Evolutionary conservation across 2,329 filamentous ascomycete genomes (phyloP), one percentile per base, ranked within the genome.

Genomic region (Triangularia setosa): DNA sequence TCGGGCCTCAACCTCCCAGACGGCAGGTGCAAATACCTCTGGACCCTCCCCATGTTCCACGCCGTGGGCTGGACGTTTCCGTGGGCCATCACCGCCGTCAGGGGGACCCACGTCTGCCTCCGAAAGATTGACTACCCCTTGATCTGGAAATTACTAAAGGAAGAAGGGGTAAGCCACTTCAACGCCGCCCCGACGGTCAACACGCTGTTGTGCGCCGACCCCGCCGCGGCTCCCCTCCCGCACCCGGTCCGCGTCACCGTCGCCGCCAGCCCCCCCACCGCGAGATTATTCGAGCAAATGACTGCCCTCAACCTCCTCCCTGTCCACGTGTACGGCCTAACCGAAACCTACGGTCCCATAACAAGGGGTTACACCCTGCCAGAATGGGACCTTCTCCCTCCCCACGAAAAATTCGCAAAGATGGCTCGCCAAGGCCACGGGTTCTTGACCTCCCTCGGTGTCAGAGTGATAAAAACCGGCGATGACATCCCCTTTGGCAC

Each of bases 391-490:
- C 73, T 76, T 0, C 80, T 97, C 0, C 85, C 90, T 0, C 69
- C 80, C 4, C 87, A 90, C 27, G 91, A 97, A 67, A 93, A 90
- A 75, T 99, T 93, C 73, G 85, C 86, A 68, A 89, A 87, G 71
- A 97, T 98, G 94, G 94, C 95, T 4, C 85, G 94, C 3, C 95
- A 99, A 77, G 95, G 94, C 0, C 92, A 97, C 75, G 94, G 93
- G 0, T 96, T 95, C 76, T 80, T 98, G 57, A 92, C 91, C 21
- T 92, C 88, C 69, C 81, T 96, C 58, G 91, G 93, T 0, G 88
- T 87, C 21, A 88, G 94, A 27, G 86, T 98, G 25, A 87, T 98
- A 77, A 93, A 93, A 80, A 48, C 40, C 8, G 40, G n/a, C 2
- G 84, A 88, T 0, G 90, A 92, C 16, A 85, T 90, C 62, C 84